Evolutionary conservation across 1,284 basidiomycete species (phyloP), one percentile per base, ranked within the genome.

Genomic region (Sporisorium sorghi): DNA sequence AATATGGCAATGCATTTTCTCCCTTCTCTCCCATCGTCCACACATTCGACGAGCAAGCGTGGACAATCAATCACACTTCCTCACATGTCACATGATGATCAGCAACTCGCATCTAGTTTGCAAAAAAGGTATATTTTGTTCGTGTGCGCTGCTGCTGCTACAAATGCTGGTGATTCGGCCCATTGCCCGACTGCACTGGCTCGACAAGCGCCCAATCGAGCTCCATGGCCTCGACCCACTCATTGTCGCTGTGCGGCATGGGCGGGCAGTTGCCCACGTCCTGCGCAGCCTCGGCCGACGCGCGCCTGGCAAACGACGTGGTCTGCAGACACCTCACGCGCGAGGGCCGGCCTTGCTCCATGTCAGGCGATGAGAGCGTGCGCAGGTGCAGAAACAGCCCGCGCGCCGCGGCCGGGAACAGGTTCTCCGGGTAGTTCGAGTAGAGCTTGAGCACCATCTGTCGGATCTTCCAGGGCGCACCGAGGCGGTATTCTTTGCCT

Each of bases 351-450:
- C 40, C 57, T 30, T 56, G 58, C 48, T 74, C 72, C 12, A 28
- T 21, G 23, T 74, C 67, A 1, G 72, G 66, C 23, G 61, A 62
- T 7, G 58, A 63, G 55, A 95, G 85, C 83, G 94, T 94, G 60
- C 86, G 85, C 75, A 96, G 84, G 83, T 95, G 93, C 64, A 93
- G 84, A 54, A 89, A 87, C 3, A 93, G 87, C 17, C 90, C 89
- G 56, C 88, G 86, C 5, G 90, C 88, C 8, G 93, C 93, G 14
- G 92, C 89, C 2, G 89, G 87, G 89, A 91, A 91, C 40, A 95
- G 82, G 5, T 88, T 87, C 78, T 89, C 87, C 12, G 78, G 69
- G 76, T 92, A 92, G 14, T 87, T 85, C 19, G 89, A 88, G 79
- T 93, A 93, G 50, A 94, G 88, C 19, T 75, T 76, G 12, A 62